Percentiles rank a stretch among this genome's conserved stretches.
Conservation (phyloP, 2,329 filamentous ascomycete species). For the Pseudogymnoascus destructans region DNA sequence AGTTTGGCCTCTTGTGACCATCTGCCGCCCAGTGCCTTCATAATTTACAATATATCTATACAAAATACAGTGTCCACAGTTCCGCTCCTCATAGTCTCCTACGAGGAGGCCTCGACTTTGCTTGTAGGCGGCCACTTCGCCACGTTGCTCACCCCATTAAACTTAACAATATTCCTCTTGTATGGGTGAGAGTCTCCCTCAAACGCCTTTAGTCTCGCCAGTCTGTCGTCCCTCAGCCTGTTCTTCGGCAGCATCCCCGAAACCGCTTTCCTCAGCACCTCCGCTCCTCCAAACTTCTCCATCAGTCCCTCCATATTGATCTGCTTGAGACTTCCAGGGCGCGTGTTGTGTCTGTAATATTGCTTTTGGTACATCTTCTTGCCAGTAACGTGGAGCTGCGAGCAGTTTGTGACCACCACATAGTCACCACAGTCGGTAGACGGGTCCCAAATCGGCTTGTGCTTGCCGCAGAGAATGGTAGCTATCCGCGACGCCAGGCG, state of each 20-base stretch:
- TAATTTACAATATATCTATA: constrained; percentile 9
- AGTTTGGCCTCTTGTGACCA: background rate
- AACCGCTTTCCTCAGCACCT: constrained; percentile 83
- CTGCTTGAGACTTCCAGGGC: constrained; percentile 71
- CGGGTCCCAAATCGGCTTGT: constrained; percentile 96
- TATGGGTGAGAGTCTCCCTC: constrained; percentile 90
- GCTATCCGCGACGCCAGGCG: constrained; percentile 83
- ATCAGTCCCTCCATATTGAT: constrained; percentile 95
- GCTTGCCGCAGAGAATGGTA: constrained; percentile 86
- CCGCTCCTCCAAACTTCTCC: constrained; percentile 82
- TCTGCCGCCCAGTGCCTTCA: background rate
- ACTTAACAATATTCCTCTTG: constrained; percentile 69
- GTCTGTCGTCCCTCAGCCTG: constrained; percentile 69
- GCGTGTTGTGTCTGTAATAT: constrained; percentile 89
- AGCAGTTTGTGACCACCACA: constrained; percentile 84
- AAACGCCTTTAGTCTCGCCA: constrained; percentile 87
- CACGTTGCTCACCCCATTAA: constrained; percentile 39
- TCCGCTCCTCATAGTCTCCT: background rate
- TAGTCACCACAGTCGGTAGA: constrained; percentile 99
- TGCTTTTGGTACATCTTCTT: constrained; percentile 88
- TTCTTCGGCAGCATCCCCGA: constrained; percentile 98
- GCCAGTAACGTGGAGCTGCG: constrained; percentile 75
- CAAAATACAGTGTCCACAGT: constrained; percentile 5
- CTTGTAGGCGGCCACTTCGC: constrained; percentile 16
- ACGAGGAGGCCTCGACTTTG: background rate